A percentile compares a stretch with the other conserved stretches of the same genome.
These are phyloP conservation scores for Wickerhamomyces sydowiorum DNA, from an alignment of 805 yeast genomes.

Conservation along the genomic window DNA sequence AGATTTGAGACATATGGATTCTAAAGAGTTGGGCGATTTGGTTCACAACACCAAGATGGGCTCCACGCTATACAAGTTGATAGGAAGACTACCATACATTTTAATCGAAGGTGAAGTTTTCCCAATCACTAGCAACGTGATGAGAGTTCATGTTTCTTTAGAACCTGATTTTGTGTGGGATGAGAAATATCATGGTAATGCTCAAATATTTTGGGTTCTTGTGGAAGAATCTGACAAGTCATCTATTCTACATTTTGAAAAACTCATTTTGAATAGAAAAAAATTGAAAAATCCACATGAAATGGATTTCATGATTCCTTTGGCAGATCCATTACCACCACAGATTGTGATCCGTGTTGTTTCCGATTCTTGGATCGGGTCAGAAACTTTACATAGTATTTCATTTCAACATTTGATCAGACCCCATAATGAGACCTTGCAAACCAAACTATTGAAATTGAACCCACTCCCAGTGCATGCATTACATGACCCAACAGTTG, in stretches of 20 bases:
- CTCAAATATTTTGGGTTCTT: conserved; percentile 86
- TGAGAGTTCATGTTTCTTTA: conserved; percentile 68
- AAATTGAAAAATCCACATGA: conserved; percentile 54
- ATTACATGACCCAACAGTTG: conserved; percentile 60
- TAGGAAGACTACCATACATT: conserved; percentile 72
- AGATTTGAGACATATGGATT: conserved; percentile 62
- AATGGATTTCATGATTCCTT: conserved; percentile 89
- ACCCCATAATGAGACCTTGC: conserved; percentile 82
- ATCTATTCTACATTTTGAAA: conserved; percentile 75
- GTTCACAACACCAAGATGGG: conserved; percentile 84
- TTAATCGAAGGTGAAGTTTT: conserved; percentile 75
- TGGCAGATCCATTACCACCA: conserved; percentile 83
- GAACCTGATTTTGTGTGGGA: conserved; percentile 87
- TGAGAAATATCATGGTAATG: conserved; percentile 68
- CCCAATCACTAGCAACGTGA: conserved; percentile 83
- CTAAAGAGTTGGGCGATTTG: conserved; percentile 80
- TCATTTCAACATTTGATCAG: conserved; percentile 87
- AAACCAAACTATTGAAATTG: conserved; percentile 71
- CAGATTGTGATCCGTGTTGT: conserved; percentile 76
- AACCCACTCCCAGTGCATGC: conserved; percentile 88
- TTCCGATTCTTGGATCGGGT: conserved; percentile 87
- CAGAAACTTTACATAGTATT: conserved; percentile 68
- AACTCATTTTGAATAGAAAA: conserved; percentile 58
- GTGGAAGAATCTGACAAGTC: conserved; percentile 82
- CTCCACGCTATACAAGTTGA: conserved; percentile 44